A percentile compares a stretch with the other conserved stretches of the same genome.
Conservation (phyloP, 495 filamentous ascomycete species). For the Sordaria brevicollis region DNA sequence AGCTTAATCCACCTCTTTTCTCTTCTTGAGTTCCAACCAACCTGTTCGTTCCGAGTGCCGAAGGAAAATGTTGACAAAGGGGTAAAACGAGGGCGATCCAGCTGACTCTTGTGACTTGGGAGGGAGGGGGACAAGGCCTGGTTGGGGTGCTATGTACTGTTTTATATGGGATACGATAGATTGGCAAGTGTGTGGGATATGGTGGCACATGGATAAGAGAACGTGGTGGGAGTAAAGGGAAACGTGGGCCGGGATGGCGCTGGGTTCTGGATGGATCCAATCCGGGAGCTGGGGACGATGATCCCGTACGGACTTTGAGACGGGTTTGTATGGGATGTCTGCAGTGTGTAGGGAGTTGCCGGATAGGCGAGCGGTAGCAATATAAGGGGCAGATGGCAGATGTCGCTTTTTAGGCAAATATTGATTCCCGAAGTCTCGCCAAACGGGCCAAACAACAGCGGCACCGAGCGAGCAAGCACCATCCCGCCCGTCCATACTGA, state of each 20-base stretch:
- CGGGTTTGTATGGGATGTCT: no score
- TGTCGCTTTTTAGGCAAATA: neutral
- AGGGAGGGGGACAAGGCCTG: neutral
- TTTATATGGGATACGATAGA: neutral
- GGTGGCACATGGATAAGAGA: neutral
- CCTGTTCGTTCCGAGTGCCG: neutral
- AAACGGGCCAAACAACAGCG: neutral
- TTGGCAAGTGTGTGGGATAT: neutral
- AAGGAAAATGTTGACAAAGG: neutral
- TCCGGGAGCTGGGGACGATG: neutral
- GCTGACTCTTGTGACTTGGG: conserved; percentile 1
- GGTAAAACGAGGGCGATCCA: conserved; percentile 1
- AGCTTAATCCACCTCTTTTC: neutral
- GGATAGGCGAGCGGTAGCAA: neutral
- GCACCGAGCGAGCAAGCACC: neutral
- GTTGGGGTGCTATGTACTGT: neutral
- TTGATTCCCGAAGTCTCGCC: neutral
- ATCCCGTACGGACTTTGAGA: neutral
- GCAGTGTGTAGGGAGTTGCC: neutral
- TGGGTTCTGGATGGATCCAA: neutral
- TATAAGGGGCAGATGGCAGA: neutral
- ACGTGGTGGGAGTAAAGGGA: neutral
- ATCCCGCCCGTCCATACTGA: no score
- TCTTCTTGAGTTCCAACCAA: neutral
- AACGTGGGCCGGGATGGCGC: neutral